These are phyloP conservation scores for Rhamnella rubrinervis DNA, from an alignment of 331 rosid species.

Conservation along the genomic window DNA sequence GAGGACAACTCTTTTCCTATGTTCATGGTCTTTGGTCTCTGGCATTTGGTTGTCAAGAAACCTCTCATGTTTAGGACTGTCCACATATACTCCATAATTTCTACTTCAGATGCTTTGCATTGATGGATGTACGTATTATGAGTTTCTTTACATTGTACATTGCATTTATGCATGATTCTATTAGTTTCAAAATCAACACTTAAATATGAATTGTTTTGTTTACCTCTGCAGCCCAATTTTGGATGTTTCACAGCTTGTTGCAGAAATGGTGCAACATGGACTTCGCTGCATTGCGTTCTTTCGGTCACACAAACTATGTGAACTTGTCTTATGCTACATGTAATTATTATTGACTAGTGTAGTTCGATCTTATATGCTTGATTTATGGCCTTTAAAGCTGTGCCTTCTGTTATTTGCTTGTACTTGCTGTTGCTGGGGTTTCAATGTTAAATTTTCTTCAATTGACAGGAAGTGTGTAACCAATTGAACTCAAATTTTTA, in stretches of 20 bases:
- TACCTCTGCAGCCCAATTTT: conserved; percentile 58
- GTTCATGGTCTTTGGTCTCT: not conserved
- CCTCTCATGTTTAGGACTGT: not conserved
- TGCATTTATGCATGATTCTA: not conserved
- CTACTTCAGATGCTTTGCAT: too few relatives aligned
- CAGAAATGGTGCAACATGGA: conserved; percentile 98
- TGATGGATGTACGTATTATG: not conserved
- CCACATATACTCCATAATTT: too few relatives aligned
- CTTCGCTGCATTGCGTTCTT: conserved; percentile 93
- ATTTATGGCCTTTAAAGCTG: conserved; percentile 15
- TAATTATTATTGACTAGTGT: conserved; percentile 40
- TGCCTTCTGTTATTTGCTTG: conserved; percentile 5
- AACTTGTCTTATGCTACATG: conserved; percentile 80
- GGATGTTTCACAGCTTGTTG: conserved; percentile 70
- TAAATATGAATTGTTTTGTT: conserved; percentile 8
- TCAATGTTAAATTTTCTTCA: not conserved
- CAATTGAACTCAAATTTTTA: conserved; percentile 14
- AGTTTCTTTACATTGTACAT: too few relatives aligned
- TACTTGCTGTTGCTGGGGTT: conserved; percentile 10
- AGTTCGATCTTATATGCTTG: conserved; percentile 20
- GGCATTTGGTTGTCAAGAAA: not conserved
- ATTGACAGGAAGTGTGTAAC: not conserved
- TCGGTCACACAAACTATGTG: conserved; percentile 83
- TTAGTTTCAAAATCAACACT: not conserved
- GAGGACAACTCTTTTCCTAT: not conserved